Conservation (phyloP, 768 basidiomycete species). For the Lactifluus piperatus region DNA sequence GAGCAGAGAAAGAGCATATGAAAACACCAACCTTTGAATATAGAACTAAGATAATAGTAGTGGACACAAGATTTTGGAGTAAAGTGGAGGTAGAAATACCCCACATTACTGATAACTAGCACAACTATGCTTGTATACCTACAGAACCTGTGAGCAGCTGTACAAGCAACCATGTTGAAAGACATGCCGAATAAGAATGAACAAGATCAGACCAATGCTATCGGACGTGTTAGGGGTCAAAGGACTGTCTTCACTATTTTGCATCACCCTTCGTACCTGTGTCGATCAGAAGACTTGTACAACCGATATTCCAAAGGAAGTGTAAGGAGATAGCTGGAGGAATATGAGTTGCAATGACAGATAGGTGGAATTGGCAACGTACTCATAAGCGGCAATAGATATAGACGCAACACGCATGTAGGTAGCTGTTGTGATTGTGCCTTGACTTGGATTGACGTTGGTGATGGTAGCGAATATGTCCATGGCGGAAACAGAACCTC, state of each 20-base stretch:
- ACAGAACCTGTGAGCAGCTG: background rate
- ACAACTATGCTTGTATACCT: background rate
- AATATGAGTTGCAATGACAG: background rate
- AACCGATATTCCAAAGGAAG: background rate
- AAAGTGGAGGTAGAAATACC: background rate
- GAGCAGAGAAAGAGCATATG: background rate
- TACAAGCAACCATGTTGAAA: background rate
- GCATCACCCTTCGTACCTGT: background rate
- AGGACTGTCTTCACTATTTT: background rate
- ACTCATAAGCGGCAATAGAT: background rate
- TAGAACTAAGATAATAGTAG: background rate
- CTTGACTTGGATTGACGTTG: background rate
- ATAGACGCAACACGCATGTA: background rate
- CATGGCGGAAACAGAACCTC: background rate
- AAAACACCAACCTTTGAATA: background rate
- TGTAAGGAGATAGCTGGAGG: background rate
- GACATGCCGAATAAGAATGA: background rate
- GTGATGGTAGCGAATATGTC: background rate
- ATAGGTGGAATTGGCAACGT: background rate
- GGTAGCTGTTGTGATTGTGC: background rate
- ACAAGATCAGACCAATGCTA: background rate
- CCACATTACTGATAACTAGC: background rate
- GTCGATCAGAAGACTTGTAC: background rate
- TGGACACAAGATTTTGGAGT: background rate
- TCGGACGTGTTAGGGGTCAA: background rate